Percentiles rank a stretch among this genome's conserved stretches.
Conservation (phyloP, 352 stramenopile genomes). For the Phytopythium montanum region DNA sequence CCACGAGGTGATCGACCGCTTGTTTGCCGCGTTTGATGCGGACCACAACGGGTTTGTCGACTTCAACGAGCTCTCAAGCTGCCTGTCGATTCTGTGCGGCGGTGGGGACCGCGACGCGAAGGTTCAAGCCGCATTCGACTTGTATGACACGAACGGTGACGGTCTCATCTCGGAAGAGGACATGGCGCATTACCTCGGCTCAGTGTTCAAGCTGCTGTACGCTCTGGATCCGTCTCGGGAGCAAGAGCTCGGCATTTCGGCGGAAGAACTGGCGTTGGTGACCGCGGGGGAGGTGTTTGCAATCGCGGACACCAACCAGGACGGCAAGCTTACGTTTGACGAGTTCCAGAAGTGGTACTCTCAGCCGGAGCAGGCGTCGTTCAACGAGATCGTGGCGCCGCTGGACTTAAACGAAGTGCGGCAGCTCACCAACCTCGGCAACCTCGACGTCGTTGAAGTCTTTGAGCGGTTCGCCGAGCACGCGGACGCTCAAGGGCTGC, state of each 20-base stretch:
- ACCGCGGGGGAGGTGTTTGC: constrained; percentile 85
- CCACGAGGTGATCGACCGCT: constrained; percentile 65
- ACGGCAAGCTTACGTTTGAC: constrained; percentile 80
- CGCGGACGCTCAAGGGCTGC: constrained; percentile 49
- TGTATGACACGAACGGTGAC: constrained; percentile 83
- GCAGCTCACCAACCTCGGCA: constrained; percentile 77
- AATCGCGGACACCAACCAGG: constrained; percentile 80
- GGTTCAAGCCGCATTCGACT: constrained; percentile 72
- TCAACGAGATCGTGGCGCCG: constrained; percentile 69
- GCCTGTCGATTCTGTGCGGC: constrained; percentile 66
- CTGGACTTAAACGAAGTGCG: constrained; percentile 81
- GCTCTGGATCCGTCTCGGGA: constrained; percentile 59
- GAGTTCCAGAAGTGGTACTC: constrained; percentile 87
- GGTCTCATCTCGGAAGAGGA: constrained; percentile 82
- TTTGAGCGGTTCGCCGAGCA: constrained; percentile 84
- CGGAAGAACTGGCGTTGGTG: constrained; percentile 54
- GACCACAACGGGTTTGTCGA: constrained; percentile 72
- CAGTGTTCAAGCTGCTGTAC: constrained; percentile 81
- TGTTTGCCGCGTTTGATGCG: constrained; percentile 80
- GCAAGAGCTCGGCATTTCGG: constrained; percentile 52
- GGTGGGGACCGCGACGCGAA: constrained; percentile 55
- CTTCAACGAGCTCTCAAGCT: constrained; percentile 71
- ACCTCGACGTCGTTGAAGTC: constrained; percentile 79
- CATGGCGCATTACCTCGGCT: constrained; percentile 84
- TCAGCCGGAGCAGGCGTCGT: constrained; percentile 56